Base-by-base conservation (phyloP, 2,329 filamentous ascomycete species). In the Scortechinia acanthostroma region DNA sequence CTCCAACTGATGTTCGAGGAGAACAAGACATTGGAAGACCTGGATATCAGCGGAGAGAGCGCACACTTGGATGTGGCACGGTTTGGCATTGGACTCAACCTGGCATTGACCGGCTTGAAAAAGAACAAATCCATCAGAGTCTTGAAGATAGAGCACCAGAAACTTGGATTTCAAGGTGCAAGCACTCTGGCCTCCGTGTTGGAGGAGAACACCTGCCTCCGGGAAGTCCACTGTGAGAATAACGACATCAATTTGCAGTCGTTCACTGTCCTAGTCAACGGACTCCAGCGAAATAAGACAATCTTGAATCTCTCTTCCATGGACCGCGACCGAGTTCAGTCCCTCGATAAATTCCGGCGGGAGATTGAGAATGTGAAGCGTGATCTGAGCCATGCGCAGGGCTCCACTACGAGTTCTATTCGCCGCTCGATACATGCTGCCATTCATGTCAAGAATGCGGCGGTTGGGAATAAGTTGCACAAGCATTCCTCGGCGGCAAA, bases 221-320 rank as follows among this genome's bases (percentile, higher is more conserved):
- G 73, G 21, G 78, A 87, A 55, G 69, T 88, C 4, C 72, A 86
- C 52, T 88, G 83, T 58, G 82, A 84, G 49, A 80, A 84, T 58
- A 88, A 88, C 54, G 78, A 80, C 45, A 84, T 86, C 46, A 81
- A 80, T 42, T 67, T 86, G n/a, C 78, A 83, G 50, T 82, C 80
- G 1, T 82, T 86, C 50, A 86, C 80, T 0, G 79, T 82, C 44
- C 64, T 86, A 4, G 78, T 88, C 43, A 83, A 87, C 53, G 74
- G 80, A 16, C 62, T 88, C n/a, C 73, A 82, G 48, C 74, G 72
- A 35, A 88, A 88, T 53, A 74, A 70, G 2, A 76, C 74, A 0
- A 58, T 88, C 1, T 57, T 85, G 14, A 74, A 74, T 51, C 69
- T 88, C 23, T 81, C 83, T 4, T 65, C 63, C 6, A 83, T 87